phyloP scores from a whole-genome alignment of 139 green algal genomes.

The Micractinium conductrix region DNA sequence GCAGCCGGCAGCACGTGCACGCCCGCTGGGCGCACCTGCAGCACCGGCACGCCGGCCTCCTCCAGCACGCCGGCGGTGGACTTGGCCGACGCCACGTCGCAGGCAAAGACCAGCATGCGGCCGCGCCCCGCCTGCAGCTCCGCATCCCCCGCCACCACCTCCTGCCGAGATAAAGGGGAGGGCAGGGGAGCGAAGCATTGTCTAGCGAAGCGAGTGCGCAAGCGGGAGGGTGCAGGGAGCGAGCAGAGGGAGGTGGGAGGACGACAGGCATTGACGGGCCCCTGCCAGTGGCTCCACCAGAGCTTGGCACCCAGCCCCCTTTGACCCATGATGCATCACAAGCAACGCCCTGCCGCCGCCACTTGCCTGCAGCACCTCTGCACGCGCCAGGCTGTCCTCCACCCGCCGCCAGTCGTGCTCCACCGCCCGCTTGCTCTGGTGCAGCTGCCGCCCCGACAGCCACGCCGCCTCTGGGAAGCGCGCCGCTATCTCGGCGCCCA shows the following conservation, averaged over 20 bases:
- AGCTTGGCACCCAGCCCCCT: no score
- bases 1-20: no score
- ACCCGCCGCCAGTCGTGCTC: conserved; percentile 58
- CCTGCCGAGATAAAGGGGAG: no score
- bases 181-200: no score
- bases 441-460: conserved; percentile 75
- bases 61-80: conserved; percentile 50
- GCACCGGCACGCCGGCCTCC: not conserved
- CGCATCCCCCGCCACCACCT: conserved; percentile 27
- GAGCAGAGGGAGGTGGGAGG: not conserved
- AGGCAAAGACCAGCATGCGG: conserved; percentile 87
- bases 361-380: not conserved
- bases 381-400: not conserved
- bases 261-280: no score
- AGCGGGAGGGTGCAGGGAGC: no score
- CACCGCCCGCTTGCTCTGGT: conserved; percentile 63
- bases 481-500: conserved; percentile 65
- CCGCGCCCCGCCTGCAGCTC: conserved; percentile 31
- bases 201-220: no score
- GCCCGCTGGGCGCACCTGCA: no score
- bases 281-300: no score
- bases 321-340: no score
- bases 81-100: conserved; percentile 63
- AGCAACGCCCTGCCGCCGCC: no score
- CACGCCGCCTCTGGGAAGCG: conserved; percentile 72